Evolutionary conservation across 257 asterid genomes (phyloP).

Genomic region (Primulina huaijiensis): DNA sequence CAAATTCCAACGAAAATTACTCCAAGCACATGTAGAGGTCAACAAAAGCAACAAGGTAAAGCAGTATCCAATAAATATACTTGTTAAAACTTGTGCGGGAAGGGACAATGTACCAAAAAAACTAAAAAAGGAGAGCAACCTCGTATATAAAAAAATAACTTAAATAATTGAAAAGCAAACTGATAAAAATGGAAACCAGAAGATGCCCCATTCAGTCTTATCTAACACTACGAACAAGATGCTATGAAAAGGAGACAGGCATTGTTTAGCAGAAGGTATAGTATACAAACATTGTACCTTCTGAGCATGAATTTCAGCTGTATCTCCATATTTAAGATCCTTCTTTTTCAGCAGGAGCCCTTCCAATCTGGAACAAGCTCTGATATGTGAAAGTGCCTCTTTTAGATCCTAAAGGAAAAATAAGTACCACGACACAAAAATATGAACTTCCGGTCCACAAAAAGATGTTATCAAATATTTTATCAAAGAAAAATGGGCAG

Average conservation of each 20-base stretch:
- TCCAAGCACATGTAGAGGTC: neutral
- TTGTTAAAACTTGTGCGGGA: neutral
- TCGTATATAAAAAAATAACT: too few relatives aligned
- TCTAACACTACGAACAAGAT: too few relatives aligned
- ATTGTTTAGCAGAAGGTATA: neutral
- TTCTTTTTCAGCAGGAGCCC: constrained; percentile 80
- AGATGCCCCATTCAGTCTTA: too few relatives aligned
- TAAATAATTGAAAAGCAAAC: too few relatives aligned
- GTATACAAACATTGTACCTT: constrained; percentile 48
- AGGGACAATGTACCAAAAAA: neutral
- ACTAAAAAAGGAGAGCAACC: too few relatives aligned
- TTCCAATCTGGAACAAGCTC: constrained; percentile 81
- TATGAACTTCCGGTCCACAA: constrained; percentile 25
- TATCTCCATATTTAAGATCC: constrained; percentile 69
- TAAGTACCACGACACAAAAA: constrained; percentile 26
- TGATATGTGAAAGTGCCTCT: constrained; percentile 79
- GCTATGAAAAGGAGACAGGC: constrained; percentile 10
- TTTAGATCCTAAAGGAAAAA: constrained; percentile 57
- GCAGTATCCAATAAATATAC: constrained; percentile 13
- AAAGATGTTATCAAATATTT: neutral
- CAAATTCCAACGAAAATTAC: too few relatives aligned
- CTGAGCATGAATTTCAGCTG: constrained; percentile 77
- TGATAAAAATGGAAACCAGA: too few relatives aligned
- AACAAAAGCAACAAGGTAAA: constrained; percentile 14
- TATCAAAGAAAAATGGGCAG: constrained; percentile 16